These are phyloP conservation scores for Psidium friedrichsthalianum DNA, from an alignment of 345 rosid species.

Conservation along the genomic window DNA sequence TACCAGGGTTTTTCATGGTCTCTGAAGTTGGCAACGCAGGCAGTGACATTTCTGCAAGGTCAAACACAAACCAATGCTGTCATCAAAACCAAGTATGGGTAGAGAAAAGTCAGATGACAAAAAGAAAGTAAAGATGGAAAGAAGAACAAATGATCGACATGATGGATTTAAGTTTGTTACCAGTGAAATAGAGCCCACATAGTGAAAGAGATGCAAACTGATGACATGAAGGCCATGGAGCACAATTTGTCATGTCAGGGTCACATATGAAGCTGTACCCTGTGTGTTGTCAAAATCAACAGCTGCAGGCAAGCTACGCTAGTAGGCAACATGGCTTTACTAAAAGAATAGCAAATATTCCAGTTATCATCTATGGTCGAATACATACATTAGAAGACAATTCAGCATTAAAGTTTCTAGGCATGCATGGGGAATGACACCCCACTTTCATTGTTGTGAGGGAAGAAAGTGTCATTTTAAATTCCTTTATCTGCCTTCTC, in stretches of 20 bases:
- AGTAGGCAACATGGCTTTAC: constrained; percentile 77
- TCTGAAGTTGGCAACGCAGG: constrained; percentile 91
- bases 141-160: neutral
- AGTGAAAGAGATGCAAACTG: constrained; percentile 74
- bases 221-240: constrained; percentile 94
- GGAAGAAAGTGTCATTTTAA: neutral
- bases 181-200: constrained; percentile 98
- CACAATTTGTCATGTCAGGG: constrained; percentile 89
- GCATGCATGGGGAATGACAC: neutral
- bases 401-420: neutral
- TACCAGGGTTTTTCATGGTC: constrained; percentile 62
- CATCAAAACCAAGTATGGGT: neutral
- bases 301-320: constrained; percentile 77
- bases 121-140: neutral
- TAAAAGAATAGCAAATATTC: constrained; percentile 5
- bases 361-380: neutral
- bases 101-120: neutral
- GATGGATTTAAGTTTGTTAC: constrained; percentile 21
- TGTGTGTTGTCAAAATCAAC: constrained; percentile 71
- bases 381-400: neutral
- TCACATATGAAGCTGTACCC: constrained; percentile 95
- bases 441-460: neutral
- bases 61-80: neutral
- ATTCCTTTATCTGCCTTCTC: neutral
- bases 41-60: constrained; percentile 84